A percentile compares a stretch with the other conserved stretches of the same genome.
Conservation (phyloP, 192 early-diverging fungal genomes). For the Backusella morwellensis region DNA sequence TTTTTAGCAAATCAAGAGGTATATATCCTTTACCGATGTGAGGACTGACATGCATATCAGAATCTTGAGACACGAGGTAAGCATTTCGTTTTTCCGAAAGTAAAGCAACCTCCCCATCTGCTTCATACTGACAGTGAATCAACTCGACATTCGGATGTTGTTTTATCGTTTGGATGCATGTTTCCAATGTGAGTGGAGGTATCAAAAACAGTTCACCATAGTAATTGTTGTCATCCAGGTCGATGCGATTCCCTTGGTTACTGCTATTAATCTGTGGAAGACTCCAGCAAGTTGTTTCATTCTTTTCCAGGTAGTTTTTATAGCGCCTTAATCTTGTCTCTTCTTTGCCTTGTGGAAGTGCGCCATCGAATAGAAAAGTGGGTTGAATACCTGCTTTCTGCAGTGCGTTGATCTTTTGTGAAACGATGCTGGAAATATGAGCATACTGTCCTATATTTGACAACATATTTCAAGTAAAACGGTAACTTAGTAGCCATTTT, state of each 20-base stretch:
- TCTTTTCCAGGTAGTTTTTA: slow-evolving; percentile 40
- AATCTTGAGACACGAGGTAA: slow-evolving; percentile 49
- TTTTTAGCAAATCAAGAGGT: slow-evolving; percentile 41
- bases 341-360: slow-evolving; percentile 40
- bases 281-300: slow-evolving; percentile 21
- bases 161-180: slow-evolving; percentile 35
- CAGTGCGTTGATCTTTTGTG: slow-evolving; percentile 27
- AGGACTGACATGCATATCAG: slow-evolving; percentile 49
- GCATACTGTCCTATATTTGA: slow-evolving; percentile 35
- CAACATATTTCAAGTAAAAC: background rate
- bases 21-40: slow-evolving; percentile 45
- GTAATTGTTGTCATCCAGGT: slow-evolving; percentile 14
- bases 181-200: slow-evolving; percentile 46
- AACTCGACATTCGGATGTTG: slow-evolving; percentile 35
- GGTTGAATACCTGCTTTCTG: slow-evolving; percentile 30
- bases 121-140: slow-evolving; percentile 43
- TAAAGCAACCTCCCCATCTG: slow-evolving; percentile 42
- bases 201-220: slow-evolving; percentile 41
- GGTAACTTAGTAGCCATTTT: background rate
- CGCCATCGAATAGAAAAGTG: slow-evolving; percentile 48
- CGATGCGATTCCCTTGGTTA: background rate
- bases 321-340: slow-evolving; percentile 41
- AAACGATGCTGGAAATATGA: slow-evolving; percentile 32
- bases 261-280: slow-evolving; percentile 26
- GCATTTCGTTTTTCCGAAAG: slow-evolving; percentile 40